These are phyloP conservation scores for Solanum rostratum DNA, from an alignment of 257 asterid genomes.

Conservation along the genomic window DNA sequence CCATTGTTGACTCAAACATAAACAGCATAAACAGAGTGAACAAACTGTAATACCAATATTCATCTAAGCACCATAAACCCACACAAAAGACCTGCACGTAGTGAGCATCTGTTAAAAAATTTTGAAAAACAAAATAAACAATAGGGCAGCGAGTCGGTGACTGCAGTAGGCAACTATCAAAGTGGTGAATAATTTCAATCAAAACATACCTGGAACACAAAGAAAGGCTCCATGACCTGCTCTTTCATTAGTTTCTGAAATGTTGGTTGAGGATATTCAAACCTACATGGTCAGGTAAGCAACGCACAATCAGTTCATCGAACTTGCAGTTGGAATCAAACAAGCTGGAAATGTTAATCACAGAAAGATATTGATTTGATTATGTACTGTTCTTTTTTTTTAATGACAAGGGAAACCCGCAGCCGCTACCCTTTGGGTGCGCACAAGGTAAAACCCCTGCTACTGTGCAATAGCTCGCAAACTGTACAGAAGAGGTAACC, in stretches of 20 bases:
- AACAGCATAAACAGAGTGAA: conserved; percentile 95
- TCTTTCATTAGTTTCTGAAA: conserved; percentile 93
- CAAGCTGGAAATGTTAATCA: background rate
- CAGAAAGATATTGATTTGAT: background rate
- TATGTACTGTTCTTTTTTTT: background rate
- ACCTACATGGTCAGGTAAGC: conserved; percentile 36
- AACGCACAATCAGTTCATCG: background rate
- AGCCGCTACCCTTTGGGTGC: no score
- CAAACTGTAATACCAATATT: conserved; percentile 91
- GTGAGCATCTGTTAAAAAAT: conserved; percentile 6
- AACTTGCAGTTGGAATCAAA: background rate
- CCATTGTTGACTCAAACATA: conserved; percentile 99
- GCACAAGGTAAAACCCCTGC: no score
- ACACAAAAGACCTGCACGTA: conserved; percentile 86
- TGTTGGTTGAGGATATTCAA: conserved; percentile 98
- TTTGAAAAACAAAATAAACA: background rate
- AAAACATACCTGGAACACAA: conserved; percentile 81
- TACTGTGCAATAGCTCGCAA: no score
- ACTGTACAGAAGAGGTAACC: no score
- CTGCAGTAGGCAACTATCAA: background rate
- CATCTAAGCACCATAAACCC: conserved; percentile 97
- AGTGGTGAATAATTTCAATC: conserved; percentile 3
- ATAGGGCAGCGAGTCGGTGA: background rate
- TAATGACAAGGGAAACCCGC: no score
- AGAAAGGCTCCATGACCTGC: conserved; percentile 90